phyloP scores from a whole-genome alignment of 768 basidiomycete species.

The Hebeloma cylindrosporum region DNA sequence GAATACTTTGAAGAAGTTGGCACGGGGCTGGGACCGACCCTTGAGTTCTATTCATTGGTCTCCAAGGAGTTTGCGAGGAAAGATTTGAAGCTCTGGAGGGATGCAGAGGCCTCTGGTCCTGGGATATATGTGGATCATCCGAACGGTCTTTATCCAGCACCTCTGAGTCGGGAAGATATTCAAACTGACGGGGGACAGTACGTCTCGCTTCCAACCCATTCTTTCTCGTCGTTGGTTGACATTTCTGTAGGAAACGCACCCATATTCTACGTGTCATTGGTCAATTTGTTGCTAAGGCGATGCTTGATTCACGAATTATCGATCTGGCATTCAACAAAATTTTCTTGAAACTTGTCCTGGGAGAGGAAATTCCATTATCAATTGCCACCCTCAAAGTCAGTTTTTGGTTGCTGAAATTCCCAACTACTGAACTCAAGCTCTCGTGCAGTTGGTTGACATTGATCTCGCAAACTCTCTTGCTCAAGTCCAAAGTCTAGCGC shows the following conservation, averaged over 20 bases:
- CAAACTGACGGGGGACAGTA: constrained; percentile 75
- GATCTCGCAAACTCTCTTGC: constrained; percentile 83
- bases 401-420: background rate
- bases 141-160: constrained; percentile 84
- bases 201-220: constrained; percentile 27
- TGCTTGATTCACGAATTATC: constrained; percentile 96
- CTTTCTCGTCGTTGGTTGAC: constrained; percentile 7
- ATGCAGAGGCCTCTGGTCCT: constrained; percentile 63
- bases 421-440: constrained; percentile 11
- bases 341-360: constrained; percentile 90
- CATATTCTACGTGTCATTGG: constrained; percentile 90
- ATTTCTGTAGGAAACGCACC: constrained; percentile 64
- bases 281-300: constrained; percentile 94
- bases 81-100: constrained; percentile 89
- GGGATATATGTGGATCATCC: constrained; percentile 83
- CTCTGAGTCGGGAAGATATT: constrained; percentile 68
- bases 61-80: constrained; percentile 92
- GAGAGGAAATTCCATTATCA: constrained; percentile 81
- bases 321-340: constrained; percentile 93
- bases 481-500: constrained; percentile 71
- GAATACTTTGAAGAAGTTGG: constrained; percentile 99
- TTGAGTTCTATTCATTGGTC: constrained; percentile 98
- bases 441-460: constrained; percentile 71
- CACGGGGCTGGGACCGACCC: constrained; percentile 93
- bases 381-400: constrained; percentile 80